Evolutionary conservation across 1,284 basidiomycete genomes (phyloP), one percentile per base, ranked within the genome.

Genomic region (Kwoniella shivajii): DNA sequence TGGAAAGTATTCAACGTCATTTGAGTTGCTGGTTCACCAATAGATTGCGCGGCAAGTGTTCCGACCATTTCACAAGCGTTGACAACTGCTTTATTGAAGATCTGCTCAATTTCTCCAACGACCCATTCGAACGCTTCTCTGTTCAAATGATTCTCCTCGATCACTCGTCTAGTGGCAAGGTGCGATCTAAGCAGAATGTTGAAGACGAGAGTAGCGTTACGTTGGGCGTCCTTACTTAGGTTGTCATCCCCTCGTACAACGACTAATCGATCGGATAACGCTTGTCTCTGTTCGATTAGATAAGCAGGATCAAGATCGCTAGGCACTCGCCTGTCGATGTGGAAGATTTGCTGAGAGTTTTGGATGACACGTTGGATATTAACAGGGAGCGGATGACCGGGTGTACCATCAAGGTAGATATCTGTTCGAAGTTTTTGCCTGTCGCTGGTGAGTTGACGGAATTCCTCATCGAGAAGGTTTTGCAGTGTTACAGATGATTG

Each of bases 31-130:
- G 96, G 96, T 82, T 99, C 96, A 78, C 96, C 96, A 64, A 99
- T 99, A 4, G 93, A 97, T 79, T 99, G 96, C 0, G 96, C 96
- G 34, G 96, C 90, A 14, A 99, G 84, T 0, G 93, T 98, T 45
- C 96, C 96, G 67, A 96, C 99, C 96, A 99, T 99, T 80, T 99
- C 96, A 49, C 95, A 94, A 0, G 96, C 91, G 71, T 95, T 89
- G 24, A 85, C 92, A 2, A 97, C 73, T 1, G 94, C 90, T 68
- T 87, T 87, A 72, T 95, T 94, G 82, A 96, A 97, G 75, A 93
- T 91, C 33, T 89, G 84, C 76, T 99, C 93, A 48, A 99, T 86
- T 78, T 99, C 96, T 66, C 95, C 96, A 56, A 98, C 72, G 3
- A 98, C 90, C 94, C 94, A 99, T 70, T 97, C 92, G 76, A 96